Evolutionary conservation across 495 filamentous ascomycete species (phyloP).

Genomic region (Hypoxylon subgilvum): DNA sequence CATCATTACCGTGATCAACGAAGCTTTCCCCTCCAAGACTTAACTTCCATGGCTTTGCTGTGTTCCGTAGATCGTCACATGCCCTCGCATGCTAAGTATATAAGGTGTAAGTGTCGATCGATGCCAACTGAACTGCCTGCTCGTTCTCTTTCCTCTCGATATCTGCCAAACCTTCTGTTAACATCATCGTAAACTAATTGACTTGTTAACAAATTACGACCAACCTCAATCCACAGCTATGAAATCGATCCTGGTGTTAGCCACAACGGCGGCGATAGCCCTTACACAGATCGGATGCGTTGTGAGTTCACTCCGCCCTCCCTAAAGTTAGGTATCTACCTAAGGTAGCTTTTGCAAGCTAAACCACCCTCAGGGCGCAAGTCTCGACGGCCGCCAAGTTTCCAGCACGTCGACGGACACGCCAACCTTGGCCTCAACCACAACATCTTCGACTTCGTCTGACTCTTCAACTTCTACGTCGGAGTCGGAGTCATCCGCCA

Average conservation of each 20-base stretch:
- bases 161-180: neutral
- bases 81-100: neutral
- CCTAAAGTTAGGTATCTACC: neutral
- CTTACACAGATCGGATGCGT: slow-evolving; percentile 6
- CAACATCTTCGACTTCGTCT: neutral
- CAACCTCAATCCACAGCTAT: neutral
- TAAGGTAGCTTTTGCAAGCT: neutral
- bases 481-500: neutral
- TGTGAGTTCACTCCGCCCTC: slow-evolving; percentile 8
- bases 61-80: slow-evolving; percentile 1
- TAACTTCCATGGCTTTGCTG: neutral
- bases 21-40: slow-evolving; percentile 2
- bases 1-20: neutral
- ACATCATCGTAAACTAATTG: neutral
- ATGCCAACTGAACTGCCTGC: neutral
- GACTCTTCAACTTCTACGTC: neutral
- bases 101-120: too few relatives aligned
- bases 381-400: neutral
- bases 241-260: slow-evolving; percentile 6
- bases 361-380: slow-evolving; percentile 4
- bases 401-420: slow-evolving; percentile 15
- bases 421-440: slow-evolving; percentile 1
- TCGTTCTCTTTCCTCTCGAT: neutral
- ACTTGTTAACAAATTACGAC: neutral
- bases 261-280: neutral